Evolutionary conservation across 768 basidiomycete genomes (phyloP).

Genomic region (Russula brevipes): DNA sequence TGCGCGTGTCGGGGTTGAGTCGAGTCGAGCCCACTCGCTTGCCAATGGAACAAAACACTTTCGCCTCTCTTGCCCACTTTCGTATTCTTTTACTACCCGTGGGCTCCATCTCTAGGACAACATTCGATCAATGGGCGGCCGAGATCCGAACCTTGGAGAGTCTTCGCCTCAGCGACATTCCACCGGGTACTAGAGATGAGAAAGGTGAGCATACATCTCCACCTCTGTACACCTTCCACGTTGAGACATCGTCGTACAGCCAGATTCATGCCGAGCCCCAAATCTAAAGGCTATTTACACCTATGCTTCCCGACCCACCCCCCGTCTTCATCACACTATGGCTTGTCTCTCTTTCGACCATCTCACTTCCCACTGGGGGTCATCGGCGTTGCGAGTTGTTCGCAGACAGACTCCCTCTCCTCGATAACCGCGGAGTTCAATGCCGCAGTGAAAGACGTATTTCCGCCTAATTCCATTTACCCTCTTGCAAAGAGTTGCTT

Average conservation of each 20-base stretch:
- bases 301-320: constrained; percentile 75
- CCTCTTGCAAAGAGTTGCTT: constrained; percentile 81
- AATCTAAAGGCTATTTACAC: constrained; percentile 77
- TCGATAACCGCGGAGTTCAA: constrained; percentile 63
- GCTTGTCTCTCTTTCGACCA: constrained; percentile 67
- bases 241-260: constrained; percentile 38
- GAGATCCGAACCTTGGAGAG: constrained; percentile 70
- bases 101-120: constrained; percentile 60
- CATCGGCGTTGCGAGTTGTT: constrained; percentile 77
- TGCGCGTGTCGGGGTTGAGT: background rate
- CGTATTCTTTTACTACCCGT: constrained; percentile 84
- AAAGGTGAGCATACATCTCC: constrained; percentile 45
- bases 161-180: constrained; percentile 78
- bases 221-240: background rate
- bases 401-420: constrained; percentile 47
- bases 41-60: constrained; percentile 63
- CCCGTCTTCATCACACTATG: constrained; percentile 57
- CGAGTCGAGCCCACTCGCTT: background rate
- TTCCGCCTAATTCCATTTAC: constrained; percentile 60
- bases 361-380: constrained; percentile 84
- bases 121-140: constrained; percentile 67
- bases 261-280: constrained; percentile 74
- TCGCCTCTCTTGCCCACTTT: constrained; percentile 81
- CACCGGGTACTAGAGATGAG: constrained; percentile 71
- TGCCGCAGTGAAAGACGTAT: constrained; percentile 55